Conservation (phyloP, 2,329 filamentous ascomycete species). For the Ceratocystis smalleyi region DNA sequence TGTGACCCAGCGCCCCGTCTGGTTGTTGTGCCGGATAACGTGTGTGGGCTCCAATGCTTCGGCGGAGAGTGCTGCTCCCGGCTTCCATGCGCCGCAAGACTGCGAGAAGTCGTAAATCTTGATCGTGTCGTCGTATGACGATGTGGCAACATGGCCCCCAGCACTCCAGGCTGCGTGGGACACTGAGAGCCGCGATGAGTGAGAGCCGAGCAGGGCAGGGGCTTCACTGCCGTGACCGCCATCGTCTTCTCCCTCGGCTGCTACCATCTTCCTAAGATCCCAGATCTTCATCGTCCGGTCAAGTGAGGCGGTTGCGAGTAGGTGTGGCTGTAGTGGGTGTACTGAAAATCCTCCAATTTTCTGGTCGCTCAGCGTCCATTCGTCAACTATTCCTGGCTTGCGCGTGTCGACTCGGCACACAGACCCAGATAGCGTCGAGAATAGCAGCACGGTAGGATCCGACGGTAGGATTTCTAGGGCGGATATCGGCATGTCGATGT, state of each 20-base stretch:
- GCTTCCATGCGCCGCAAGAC: conserved; percentile 39
- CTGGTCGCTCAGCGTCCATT: conserved; percentile 65
- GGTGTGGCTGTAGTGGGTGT: conserved; percentile 63
- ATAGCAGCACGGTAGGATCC: conserved; percentile 62
- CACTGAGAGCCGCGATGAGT: conserved; percentile 68
- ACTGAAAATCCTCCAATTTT: conserved; percentile 92
- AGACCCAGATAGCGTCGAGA: conserved; percentile 68
- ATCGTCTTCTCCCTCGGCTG: conserved; percentile 41
- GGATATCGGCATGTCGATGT: conserved; percentile 65
- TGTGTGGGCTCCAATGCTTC: conserved; percentile 53
- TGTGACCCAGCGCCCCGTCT: conserved; percentile 88
- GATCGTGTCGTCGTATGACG: conserved; percentile 86
- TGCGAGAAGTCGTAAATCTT: conserved; percentile 74
- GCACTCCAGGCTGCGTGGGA: conserved; percentile 85
- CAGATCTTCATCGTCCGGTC: conserved; percentile 83
- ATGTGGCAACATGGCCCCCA: conserved; percentile 73
- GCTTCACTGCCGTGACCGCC: conserved; percentile 30
- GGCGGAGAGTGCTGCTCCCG: conserved; percentile 41
- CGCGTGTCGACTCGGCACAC: conserved; percentile 64
- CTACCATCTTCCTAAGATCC: conserved; percentile 70
- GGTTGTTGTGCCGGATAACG: conserved; percentile 74
- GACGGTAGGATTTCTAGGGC: conserved; percentile 62
- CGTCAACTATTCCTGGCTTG: background rate
- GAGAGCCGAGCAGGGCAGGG: conserved; percentile 63
- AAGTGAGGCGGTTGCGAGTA: conserved; percentile 75